Evolutionary conservation across 2,329 filamentous ascomycete species (phyloP).

Genomic region (Aspergillus pseudoviridinutans): DNA sequence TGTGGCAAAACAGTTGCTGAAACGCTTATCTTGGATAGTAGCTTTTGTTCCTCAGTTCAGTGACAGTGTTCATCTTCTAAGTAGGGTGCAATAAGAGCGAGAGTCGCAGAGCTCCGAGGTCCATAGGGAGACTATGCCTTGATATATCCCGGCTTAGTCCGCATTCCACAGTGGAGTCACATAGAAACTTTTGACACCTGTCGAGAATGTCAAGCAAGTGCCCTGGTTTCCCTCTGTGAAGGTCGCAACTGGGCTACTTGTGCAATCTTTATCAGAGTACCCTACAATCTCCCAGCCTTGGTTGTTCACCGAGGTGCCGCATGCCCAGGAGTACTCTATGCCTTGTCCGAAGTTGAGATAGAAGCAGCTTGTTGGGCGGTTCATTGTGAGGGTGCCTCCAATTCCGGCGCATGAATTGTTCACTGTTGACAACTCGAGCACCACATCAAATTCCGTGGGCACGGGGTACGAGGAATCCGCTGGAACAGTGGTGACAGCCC

Average conservation of each 20-base stretch:
- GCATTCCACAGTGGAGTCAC: constrained; percentile 5
- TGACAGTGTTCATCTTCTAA: no score
- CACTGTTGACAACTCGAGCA: not conserved
- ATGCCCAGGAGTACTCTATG: not conserved
- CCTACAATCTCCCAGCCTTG: constrained; percentile 6
- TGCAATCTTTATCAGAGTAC: constrained; percentile 2
- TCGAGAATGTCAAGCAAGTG: not conserved
- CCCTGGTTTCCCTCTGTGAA: not conserved
- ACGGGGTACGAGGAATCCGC: constrained; percentile 2
- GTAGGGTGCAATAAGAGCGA: no score
- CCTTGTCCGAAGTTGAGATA: not conserved
- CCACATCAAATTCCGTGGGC: constrained; percentile 2
- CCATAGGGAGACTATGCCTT: no score
- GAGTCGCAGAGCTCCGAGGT: no score
- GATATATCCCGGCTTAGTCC: not conserved
- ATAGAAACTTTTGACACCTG: not conserved
- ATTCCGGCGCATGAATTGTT: not conserved
- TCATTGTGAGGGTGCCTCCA: not conserved
- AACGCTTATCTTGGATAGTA: no score
- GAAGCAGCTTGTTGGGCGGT: not conserved
- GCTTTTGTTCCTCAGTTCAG: no score
- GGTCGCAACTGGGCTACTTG: not conserved
- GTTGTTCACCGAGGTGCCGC: not conserved
- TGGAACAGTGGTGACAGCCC: constrained; percentile 3
- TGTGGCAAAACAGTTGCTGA: no score